Base-by-base conservation (phyloP, 768 basidiomycete genomes). In the Boletus speciosus region DNA sequence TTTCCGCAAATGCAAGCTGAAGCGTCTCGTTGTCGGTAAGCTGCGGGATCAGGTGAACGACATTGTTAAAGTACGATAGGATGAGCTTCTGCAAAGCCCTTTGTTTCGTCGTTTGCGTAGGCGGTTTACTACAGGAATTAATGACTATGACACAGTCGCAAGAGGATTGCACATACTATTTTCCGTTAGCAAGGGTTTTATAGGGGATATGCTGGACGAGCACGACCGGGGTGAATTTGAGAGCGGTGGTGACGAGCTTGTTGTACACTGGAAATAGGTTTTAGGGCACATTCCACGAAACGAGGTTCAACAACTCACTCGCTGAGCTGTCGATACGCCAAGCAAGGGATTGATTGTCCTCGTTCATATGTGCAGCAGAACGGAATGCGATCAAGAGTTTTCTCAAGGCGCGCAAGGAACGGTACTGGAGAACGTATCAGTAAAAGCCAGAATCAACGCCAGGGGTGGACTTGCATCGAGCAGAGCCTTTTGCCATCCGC, bases 311-410 rank as follows among this genome's bases (percentile, higher is more conserved):
- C 8, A 6, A 37, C 34, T 39, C 52, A 63, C 79, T 52, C 48
- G 81, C 74, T 1, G 94, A 78, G 66, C 77, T 89, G 61, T 96
- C 88, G 49, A 98, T 93, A 47, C 81, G 82, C 87, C 92, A 98
- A 7, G 84, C 85, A n/a, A 88, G 76, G 35, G 83, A 74, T 49
- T 86, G 83, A 44, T 84, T 80, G 9, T 93, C 91, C 58, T 93
- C 89, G 63, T 97, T 93, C 82, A 93, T 86, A 65, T 91, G 83
- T 0, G 82, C 90, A 5, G 94, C 96, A 6, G 93, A 84, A 49
- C 95, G 82, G 78, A 98, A 98, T 0, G 93, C 96, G 32, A 95
- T 78, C 36, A 97, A 74, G 7, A 96, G 76, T 64, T 88, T 92
- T 53, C 92, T 78, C 38, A 98, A 74, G 0, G 92, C 85, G 52